Evolutionary conservation across 2,329 filamentous ascomycete genomes (phyloP).

Genomic region (Colletotrichum sp.): DNA sequence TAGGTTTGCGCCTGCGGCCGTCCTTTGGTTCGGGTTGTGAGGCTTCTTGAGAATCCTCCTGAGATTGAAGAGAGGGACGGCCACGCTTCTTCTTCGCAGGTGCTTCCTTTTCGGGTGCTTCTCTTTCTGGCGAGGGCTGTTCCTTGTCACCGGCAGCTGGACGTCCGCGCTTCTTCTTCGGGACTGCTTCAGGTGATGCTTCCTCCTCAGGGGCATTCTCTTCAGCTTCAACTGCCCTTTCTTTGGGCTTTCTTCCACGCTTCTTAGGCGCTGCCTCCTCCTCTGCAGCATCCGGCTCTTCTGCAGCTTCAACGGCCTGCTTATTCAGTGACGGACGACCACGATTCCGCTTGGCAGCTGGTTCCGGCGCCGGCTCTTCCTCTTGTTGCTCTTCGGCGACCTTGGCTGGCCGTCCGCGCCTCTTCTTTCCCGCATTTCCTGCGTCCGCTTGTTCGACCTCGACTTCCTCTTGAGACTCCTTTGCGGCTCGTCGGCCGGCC

Average conservation of each 20-base stretch:
- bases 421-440: background rate
- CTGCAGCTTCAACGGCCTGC: background rate
- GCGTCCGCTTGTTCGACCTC: background rate
- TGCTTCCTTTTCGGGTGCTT: background rate
- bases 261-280: conserved; percentile 1
- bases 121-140: conserved; percentile 6
- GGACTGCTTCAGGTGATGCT: background rate
- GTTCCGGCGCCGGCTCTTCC: conserved; percentile 23
- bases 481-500: background rate
- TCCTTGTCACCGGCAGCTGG: conserved; percentile 16
- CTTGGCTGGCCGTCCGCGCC: background rate
- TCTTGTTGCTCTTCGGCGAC: background rate
- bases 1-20: background rate
- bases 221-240: background rate
- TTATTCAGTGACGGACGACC: conserved; percentile 30
- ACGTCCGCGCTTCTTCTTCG: conserved; percentile 25
- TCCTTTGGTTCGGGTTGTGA: background rate
- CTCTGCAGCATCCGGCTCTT: conserved; percentile 9
- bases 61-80: background rate
- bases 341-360: conserved; percentile 22
- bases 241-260: background rate
- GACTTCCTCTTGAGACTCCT: background rate
- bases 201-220: background rate
- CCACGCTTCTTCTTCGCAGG: background rate
- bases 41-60: conserved; percentile 12